Evolutionary conservation across 257 asterid species (phyloP).

Genomic region (Solanum gracilifrons): DNA sequence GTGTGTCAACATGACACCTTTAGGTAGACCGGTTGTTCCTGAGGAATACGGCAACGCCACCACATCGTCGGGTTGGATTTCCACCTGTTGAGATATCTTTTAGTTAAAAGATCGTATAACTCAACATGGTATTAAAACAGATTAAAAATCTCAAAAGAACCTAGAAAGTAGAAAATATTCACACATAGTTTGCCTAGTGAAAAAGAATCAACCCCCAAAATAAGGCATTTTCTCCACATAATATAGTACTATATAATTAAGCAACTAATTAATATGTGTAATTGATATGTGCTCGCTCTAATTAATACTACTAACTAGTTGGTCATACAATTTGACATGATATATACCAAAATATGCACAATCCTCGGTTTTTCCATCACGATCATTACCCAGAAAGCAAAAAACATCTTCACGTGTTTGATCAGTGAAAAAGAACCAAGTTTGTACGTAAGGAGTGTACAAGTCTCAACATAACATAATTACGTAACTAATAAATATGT

Average conservation of each 20-base stretch:
- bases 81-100: background rate
- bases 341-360: background rate
- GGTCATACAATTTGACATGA: background rate
- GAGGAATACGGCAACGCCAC: conserved; percentile 94
- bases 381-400: background rate
- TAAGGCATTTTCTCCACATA: background rate
- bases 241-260: background rate
- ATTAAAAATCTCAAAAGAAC: background rate
- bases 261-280: background rate
- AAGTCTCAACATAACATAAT: background rate
- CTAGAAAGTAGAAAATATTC: background rate
- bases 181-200: background rate
- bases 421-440: background rate
- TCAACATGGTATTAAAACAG: background rate
- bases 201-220: background rate
- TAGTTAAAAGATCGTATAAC: background rate
- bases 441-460: background rate
- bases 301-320: no score
- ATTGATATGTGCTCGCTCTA: no score
- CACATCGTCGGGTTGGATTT: conserved; percentile 51
- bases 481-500: background rate
- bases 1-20: conserved; percentile 96
- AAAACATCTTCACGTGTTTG: background rate
- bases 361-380: no score
- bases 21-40: conserved; percentile 92